Conservation (phyloP, 2,329 filamentous ascomycete species). For the Lachnellula arida region DNA sequence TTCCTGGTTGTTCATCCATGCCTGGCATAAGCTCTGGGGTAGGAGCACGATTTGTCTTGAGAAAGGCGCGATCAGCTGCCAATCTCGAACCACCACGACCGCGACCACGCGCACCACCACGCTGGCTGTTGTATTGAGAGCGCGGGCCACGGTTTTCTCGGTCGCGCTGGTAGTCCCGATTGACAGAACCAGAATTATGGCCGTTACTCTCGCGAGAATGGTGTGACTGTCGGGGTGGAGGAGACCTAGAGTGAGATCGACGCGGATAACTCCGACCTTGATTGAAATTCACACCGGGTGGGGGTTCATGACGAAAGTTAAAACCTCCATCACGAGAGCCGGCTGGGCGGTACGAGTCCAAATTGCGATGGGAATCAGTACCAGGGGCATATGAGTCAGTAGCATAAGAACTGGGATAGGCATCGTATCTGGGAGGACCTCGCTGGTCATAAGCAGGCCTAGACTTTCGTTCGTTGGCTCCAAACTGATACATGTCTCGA, state of each 20-base stretch:
- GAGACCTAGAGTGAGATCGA: conserved; percentile 6
- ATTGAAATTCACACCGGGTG: conserved; percentile 25
- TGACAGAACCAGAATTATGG: not conserved
- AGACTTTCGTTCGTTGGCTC: not conserved
- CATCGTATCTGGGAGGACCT: conserved; percentile 13
- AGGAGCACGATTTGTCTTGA: conserved; percentile 32
- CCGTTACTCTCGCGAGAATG: conserved; percentile 2
- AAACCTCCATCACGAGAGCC: conserved; percentile 18
- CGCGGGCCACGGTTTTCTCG: not conserved
- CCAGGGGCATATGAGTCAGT: conserved; percentile 13
- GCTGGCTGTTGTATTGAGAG: conserved; percentile 2
- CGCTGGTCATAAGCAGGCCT: conserved; percentile 1
- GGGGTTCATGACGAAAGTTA: conserved; percentile 30
- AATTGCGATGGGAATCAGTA: conserved; percentile 3
- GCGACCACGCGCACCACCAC: conserved; percentile 19
- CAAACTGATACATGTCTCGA: not conserved
- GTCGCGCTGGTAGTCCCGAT: not conserved
- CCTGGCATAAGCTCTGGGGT: conserved; percentile 33
- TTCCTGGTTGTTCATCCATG: conserved; percentile 29
- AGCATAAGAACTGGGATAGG: conserved; percentile 3
- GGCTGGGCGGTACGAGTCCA: conserved; percentile 17
- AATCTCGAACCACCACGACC: conserved; percentile 27
- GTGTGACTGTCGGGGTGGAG: conserved; percentile 18
- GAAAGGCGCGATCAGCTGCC: conserved; percentile 31
- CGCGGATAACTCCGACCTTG: conserved; percentile 18